A percentile compares a stretch with the other conserved stretches of the same genome.
phyloP scores from a whole-genome alignment of 148 eudicot species.

The Rhododendron griersonianum region DNA sequence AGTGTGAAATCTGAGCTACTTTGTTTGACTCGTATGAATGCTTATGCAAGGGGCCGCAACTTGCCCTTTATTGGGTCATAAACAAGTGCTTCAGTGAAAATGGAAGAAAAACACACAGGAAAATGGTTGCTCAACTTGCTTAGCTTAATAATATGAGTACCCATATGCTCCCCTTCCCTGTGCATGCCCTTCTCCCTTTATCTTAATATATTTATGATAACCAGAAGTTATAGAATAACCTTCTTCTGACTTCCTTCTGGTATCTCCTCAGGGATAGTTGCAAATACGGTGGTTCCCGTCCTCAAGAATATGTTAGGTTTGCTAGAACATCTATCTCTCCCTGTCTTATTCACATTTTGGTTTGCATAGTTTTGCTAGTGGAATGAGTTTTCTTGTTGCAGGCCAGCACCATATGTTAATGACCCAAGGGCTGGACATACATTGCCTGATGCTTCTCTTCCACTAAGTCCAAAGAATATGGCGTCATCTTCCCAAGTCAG shows the following conservation, averaged over 20 bases:
- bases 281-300: slow-evolving; percentile 11
- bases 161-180: not conserved
- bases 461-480: slow-evolving; percentile 27
- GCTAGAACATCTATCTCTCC: slow-evolving; percentile 5
- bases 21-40: not conserved
- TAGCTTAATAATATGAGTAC: not conserved
- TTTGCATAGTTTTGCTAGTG: slow-evolving; percentile 3
- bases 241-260: not conserved
- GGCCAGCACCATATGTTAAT: slow-evolving; percentile 29
- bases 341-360: slow-evolving; percentile 1
- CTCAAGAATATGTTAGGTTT: slow-evolving; percentile 20
- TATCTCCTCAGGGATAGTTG: slow-evolving; percentile 12
- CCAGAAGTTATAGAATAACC: not conserved
- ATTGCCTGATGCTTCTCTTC: slow-evolving; percentile 23
- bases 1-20: not conserved
- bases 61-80: not conserved
- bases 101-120: not conserved
- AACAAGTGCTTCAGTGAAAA: not conserved
- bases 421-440: slow-evolving; percentile 26
- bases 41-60: not conserved
- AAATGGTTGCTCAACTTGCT: not conserved
- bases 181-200: not conserved
- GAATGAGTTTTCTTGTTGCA: slow-evolving; percentile 24
- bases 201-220: not conserved
- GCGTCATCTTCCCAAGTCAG: slow-evolving; percentile 23